phyloP scores from a whole-genome alignment of 345 rosid species.

The Arabidopsis thaliana region DNA sequence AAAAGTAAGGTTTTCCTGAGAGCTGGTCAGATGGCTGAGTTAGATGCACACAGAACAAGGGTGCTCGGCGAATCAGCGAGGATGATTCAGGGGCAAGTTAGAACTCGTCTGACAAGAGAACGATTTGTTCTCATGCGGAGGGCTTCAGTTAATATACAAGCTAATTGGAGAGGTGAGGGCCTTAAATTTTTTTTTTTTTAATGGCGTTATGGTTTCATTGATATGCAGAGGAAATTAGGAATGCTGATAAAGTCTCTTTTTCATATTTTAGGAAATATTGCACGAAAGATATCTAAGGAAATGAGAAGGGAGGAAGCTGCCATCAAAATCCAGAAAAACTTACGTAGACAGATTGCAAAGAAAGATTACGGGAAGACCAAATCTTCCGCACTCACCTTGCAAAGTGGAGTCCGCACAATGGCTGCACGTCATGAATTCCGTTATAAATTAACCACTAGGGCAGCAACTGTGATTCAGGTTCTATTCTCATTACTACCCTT shows the following conservation, averaged over 20 bases:
- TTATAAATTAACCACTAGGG: constrained; percentile 46
- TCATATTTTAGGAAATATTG: constrained; percentile 57
- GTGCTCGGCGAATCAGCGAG: constrained; percentile 62
- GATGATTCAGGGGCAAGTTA: constrained; percentile 62
- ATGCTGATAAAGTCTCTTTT: constrained; percentile 23
- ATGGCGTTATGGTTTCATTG: constrained; percentile 10
- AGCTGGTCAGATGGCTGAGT: constrained; percentile 81
- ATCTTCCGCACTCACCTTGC: constrained; percentile 66
- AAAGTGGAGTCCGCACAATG: constrained; percentile 62
- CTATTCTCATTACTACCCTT: constrained; percentile 19
- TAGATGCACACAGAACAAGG: constrained; percentile 71
- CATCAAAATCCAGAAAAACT: constrained; percentile 69
- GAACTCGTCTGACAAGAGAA: constrained; percentile 54
- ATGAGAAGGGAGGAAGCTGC: constrained; percentile 68
- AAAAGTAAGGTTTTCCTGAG: constrained; percentile 71
- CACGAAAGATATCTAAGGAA: constrained; percentile 45
- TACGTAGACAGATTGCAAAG: constrained; percentile 64
- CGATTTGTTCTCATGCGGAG: constrained; percentile 50
- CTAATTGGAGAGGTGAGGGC: constrained; percentile 81
- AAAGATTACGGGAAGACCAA: constrained; percentile 49
- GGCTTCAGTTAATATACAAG: constrained; percentile 67
- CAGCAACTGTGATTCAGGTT: constrained; percentile 71
- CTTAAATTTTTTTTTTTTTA: not conserved
- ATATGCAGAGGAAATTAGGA: constrained; percentile 11
- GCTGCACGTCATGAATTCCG: constrained; percentile 55